Evolutionary conservation across 768 basidiomycete species (phyloP), one percentile per base, ranked within the genome.

Genomic region (Amanita thiersii): DNA sequence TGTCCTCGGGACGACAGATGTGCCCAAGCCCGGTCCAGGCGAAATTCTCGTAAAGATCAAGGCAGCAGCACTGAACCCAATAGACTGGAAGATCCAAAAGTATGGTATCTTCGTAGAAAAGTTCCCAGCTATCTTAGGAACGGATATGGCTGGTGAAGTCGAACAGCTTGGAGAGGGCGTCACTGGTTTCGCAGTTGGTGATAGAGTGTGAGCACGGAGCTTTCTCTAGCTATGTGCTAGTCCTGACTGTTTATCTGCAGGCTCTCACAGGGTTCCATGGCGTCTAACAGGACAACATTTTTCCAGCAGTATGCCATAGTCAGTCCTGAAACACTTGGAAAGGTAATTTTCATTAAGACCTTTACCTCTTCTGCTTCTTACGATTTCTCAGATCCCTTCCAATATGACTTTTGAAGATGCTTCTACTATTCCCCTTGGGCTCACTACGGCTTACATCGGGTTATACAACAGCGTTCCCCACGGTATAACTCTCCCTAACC

Each of bases 101-200:
- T 58, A 58, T 36, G 64, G 62, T 1, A 48, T 60, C 19, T 62
- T 63, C 40, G 52, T 68, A 29, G 58, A 62, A 17, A 48, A 60
- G 12, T 77, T 57, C 46, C 77, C 72, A 9, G 64, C 64, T 3
- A 55, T 77, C 1, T 44, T 71, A 0, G 77, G 77, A 1, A 58
- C 53, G 6, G 77, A 79, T 39, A 59, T 63, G 24, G 69, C 77
- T 29, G 78, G 78, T 3, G 63, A 67, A 1, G 68, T 79, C 4
- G 68, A 65, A 17, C 64, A 58, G 23, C 60, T 79, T 33, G 78
- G 77, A 2, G 67, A 69, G 42, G 71, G 67, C 1, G 76, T 80
- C 5, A 62, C 57, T 10, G 57, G 59, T 24, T 57, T 65, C 39
- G 51, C 58, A 14, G 48, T 51, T 11, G 67, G 66, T 14, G 62